phyloP scores from a whole-genome alignment of 2,329 filamentous ascomycete genomes.

The Pyrenochaeta sp. region DNA sequence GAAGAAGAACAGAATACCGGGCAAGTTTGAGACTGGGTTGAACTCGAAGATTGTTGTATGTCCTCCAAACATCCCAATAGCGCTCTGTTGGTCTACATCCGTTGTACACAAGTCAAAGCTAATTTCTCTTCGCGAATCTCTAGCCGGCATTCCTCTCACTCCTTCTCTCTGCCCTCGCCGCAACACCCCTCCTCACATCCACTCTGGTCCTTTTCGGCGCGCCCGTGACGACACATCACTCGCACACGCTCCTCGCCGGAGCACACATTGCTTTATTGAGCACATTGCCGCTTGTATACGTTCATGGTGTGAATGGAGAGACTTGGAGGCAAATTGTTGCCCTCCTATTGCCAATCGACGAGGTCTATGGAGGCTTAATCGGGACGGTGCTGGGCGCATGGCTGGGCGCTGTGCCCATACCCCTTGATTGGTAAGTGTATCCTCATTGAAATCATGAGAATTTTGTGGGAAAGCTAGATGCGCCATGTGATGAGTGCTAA shows the following conservation, averaged over 20 bases:
- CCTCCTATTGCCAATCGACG: conserved; percentile 78
- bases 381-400: conserved; percentile 84
- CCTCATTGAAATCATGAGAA: not conserved
- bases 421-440: conserved; percentile 79
- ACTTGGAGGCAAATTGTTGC: conserved; percentile 77
- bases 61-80: conserved; percentile 1
- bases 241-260: conserved; percentile 81
- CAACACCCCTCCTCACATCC: conserved; percentile 65
- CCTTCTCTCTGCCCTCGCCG: conserved; percentile 63
- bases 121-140: not conserved
- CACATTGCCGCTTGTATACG: conserved; percentile 83
- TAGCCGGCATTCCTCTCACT: conserved; percentile 78
- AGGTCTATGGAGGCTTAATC: conserved; percentile 82
- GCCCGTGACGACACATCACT: conserved; percentile 81
- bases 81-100: not conserved
- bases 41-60: conserved; percentile 54
- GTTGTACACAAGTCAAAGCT: not conserved
- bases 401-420: conserved; percentile 94
- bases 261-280: conserved; percentile 82
- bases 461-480: not conserved
- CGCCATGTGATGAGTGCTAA: not conserved
- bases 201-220: conserved; percentile 89
- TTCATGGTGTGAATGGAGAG: conserved; percentile 76
- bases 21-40: conserved; percentile 34
- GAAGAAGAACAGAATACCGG: conserved; percentile 40